Evolutionary conservation across 1,284 basidiomycete genomes (phyloP).

Genomic region (Schizopora paradoxa): DNA sequence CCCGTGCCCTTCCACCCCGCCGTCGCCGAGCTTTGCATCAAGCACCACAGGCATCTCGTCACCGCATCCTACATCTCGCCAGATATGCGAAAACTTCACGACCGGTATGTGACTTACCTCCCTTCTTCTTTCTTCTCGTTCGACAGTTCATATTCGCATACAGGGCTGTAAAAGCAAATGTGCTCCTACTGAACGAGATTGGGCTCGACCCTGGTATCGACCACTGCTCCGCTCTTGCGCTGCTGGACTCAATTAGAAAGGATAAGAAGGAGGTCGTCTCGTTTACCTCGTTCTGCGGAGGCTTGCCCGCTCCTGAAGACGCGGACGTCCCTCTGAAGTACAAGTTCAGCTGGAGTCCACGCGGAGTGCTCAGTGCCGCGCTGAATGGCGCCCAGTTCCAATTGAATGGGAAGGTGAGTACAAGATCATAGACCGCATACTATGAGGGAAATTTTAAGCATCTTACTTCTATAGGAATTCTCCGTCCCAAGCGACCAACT

Average conservation of each 20-base stretch:
- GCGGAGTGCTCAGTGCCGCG: slow-evolving; percentile 82
- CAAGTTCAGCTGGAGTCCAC: slow-evolving; percentile 95
- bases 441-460: neutral
- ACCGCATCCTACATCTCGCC: slow-evolving; percentile 91
- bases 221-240: slow-evolving; percentile 83
- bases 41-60: slow-evolving; percentile 73
- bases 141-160: slow-evolving; percentile 1
- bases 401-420: slow-evolving; percentile 49
- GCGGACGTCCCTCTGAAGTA: slow-evolving; percentile 72
- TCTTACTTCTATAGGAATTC: slow-evolving; percentile 33
- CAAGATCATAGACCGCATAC: neutral
- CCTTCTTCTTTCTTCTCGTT: neutral
- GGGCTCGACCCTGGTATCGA: slow-evolving; percentile 96
- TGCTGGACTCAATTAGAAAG: slow-evolving; percentile 56
- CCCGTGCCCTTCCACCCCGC: slow-evolving; percentile 74
- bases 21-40: slow-evolving; percentile 77
- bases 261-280: slow-evolving; percentile 64
- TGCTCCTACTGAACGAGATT: slow-evolving; percentile 88
- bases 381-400: slow-evolving; percentile 74
- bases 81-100: slow-evolving; percentile 69
- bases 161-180: slow-evolving; percentile 63
- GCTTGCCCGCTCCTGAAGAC: slow-evolving; percentile 77
- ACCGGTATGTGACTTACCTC: slow-evolving; percentile 40
- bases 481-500: slow-evolving; percentile 53
- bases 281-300: slow-evolving; percentile 93